A percentile compares a stretch with the other conserved stretches of the same genome.
These are phyloP conservation scores for Chaetomium globosum DNA, from an alignment of 2,329 filamentous ascomycete genomes.

Conservation along the genomic window DNA sequence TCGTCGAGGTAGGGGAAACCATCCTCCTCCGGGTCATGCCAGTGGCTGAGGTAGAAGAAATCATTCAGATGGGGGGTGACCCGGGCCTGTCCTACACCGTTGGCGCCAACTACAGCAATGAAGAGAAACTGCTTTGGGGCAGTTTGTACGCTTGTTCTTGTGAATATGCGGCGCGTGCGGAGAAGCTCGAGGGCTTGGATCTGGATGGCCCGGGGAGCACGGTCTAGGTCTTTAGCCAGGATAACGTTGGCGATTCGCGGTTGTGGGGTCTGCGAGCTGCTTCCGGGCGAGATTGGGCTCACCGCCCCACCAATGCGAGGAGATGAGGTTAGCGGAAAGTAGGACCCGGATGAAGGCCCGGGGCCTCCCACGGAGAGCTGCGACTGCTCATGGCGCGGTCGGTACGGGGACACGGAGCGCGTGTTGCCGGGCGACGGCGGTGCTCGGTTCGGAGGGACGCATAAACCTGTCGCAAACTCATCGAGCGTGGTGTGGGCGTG, in stretches of 20 bases:
- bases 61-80: constrained; percentile 71
- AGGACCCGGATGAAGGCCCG: constrained; percentile 30
- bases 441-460: constrained; percentile 53
- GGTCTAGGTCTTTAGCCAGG: constrained; percentile 77
- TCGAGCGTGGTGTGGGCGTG: constrained; percentile 73
- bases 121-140: constrained; percentile 80
- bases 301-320: constrained; percentile 24
- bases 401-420: constrained; percentile 37
- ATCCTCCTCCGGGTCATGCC: constrained; percentile 69
- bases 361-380: constrained; percentile 26
- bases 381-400: constrained; percentile 28
- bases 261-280: constrained; percentile 27
- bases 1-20: constrained; percentile 77
- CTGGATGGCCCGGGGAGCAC: constrained; percentile 74
- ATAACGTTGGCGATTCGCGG: constrained; percentile 75
- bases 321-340: constrained; percentile 34
- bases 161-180: constrained; percentile 75
- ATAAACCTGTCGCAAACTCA: constrained; percentile 73
- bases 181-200: constrained; percentile 79
- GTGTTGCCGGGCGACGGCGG: constrained; percentile 38
- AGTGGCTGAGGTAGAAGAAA: constrained; percentile 84
- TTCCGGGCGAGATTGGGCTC: constrained; percentile 26
- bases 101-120: constrained; percentile 65
- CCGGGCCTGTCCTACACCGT: constrained; percentile 42
- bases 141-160: constrained; percentile 70